These are phyloP conservation scores for Haplosporangium gracile DNA, from an alignment of 192 early-diverging fungal genomes.

Conservation along the genomic window DNA sequence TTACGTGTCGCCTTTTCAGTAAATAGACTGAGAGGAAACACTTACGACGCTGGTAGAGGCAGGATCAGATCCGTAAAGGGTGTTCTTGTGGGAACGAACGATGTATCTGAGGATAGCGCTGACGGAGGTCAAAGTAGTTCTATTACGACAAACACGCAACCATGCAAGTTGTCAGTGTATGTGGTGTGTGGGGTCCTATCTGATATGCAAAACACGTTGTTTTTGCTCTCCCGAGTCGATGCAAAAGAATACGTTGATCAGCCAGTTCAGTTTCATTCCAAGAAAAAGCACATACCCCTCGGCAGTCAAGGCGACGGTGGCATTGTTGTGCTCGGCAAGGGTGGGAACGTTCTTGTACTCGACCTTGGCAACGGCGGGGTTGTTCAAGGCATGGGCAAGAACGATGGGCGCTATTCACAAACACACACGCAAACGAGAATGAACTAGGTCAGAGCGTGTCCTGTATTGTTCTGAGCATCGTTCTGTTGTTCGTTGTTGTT, in stretches of 20 bases:
- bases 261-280: not conserved
- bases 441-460: not conserved
- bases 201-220: not conserved
- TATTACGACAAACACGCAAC: not conserved
- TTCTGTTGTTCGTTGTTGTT: not conserved
- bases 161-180: not conserved
- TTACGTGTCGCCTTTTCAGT: not conserved
- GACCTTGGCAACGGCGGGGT: constrained; percentile 54
- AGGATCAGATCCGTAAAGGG: constrained; percentile 44
- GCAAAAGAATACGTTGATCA: not conserved
- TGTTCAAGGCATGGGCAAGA: constrained; percentile 65
- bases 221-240: not conserved
- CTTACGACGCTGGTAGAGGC: constrained; percentile 48
- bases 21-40: not conserved
- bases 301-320: constrained; percentile 31
- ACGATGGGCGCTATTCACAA: constrained; percentile 59
- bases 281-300: constrained; percentile 30
- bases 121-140: constrained; percentile 39
- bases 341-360: constrained; percentile 65
- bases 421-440: not conserved
- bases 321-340: constrained; percentile 50
- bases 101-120: constrained; percentile 47
- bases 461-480: not conserved
- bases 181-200: not conserved
- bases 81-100: constrained; percentile 51